Evolutionary conservation across 768 basidiomycete genomes (phyloP).

Genomic region (Crepidotus variabilis): DNA sequence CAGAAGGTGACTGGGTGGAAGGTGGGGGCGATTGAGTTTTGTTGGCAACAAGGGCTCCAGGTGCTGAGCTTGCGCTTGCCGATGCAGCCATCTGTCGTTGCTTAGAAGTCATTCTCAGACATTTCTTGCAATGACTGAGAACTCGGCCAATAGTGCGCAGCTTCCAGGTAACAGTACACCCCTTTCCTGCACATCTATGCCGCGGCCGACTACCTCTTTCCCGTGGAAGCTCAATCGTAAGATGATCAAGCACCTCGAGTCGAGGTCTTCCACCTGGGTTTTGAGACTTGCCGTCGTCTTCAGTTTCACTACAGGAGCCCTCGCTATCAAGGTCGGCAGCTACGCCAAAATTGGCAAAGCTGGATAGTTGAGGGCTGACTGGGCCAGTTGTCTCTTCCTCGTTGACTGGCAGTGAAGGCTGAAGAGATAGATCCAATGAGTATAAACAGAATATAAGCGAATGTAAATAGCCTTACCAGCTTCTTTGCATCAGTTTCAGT

Average conservation of each 20-base stretch:
- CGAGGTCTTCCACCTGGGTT: slow-evolving; percentile 9
- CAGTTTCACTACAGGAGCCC: too few relatives aligned
- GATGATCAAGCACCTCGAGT: slow-evolving; percentile 2
- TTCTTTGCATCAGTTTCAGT: too few relatives aligned
- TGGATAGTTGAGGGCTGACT: too few relatives aligned
- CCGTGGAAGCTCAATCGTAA: slow-evolving; percentile 5
- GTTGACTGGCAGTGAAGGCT: too few relatives aligned
- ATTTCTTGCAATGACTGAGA: slow-evolving; percentile 11
- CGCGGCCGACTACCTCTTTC: neutral
- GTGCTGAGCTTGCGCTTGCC: slow-evolving; percentile 8
- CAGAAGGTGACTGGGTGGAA: neutral
- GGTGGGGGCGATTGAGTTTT: neutral
- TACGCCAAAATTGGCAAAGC: too few relatives aligned
- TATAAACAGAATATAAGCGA: too few relatives aligned
- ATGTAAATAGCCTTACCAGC: too few relatives aligned
- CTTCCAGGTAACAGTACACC: slow-evolving; percentile 1
- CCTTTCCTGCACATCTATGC: slow-evolving; percentile 4
- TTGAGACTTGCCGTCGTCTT: too few relatives aligned
- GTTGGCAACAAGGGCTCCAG: slow-evolving; percentile 12
- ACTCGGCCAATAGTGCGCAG: slow-evolving; percentile 6
- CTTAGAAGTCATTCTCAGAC: slow-evolving; percentile 6
- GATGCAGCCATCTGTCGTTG: slow-evolving; percentile 6
- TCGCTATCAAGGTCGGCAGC: too few relatives aligned
- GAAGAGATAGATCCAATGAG: too few relatives aligned
- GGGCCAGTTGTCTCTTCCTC: too few relatives aligned